Conservation (phyloP, 2,329 filamentous ascomycete genomes). For the Biscogniauxia sp. region DNA sequence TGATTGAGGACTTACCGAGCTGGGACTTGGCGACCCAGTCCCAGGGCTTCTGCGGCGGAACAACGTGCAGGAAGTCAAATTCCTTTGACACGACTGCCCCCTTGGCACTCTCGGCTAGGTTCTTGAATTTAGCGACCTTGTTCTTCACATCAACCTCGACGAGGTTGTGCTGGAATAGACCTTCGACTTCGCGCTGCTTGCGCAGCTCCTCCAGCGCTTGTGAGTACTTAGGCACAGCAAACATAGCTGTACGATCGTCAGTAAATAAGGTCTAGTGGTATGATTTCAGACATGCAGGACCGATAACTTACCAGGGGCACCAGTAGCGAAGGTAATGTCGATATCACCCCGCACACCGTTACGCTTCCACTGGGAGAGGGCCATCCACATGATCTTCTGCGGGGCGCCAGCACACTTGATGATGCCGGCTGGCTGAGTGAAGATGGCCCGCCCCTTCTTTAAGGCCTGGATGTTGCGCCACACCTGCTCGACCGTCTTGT, state of each 20-base stretch:
- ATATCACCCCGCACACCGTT: slow-evolving; percentile 33
- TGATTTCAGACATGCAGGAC: background rate
- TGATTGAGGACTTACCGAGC: slow-evolving; percentile 31
- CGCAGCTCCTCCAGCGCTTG: slow-evolving; percentile 35
- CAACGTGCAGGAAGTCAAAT: slow-evolving; percentile 37
- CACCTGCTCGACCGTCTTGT: slow-evolving; percentile 35
- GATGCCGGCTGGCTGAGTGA: slow-evolving; percentile 38
- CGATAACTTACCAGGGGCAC: slow-evolving; percentile 25
- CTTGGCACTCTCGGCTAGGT: slow-evolving; percentile 30
- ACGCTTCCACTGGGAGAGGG: slow-evolving; percentile 37
- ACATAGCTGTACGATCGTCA: slow-evolving; percentile 32
- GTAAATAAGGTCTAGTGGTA: background rate
- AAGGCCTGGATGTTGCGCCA: slow-evolving; percentile 36
- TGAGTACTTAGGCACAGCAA: slow-evolving; percentile 39
- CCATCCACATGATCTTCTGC: slow-evolving; percentile 42
- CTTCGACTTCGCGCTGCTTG: slow-evolving; percentile 35
- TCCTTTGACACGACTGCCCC: slow-evolving; percentile 30
- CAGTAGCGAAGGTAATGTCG: slow-evolving; percentile 36
- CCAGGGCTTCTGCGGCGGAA: slow-evolving; percentile 34
- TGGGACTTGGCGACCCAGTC: slow-evolving; percentile 35
- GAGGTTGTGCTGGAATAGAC: slow-evolving; percentile 40
- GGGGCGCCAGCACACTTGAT: slow-evolving; percentile 41
- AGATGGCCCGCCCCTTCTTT: slow-evolving; percentile 36
- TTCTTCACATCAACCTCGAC: slow-evolving; percentile 34
- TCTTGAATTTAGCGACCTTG: slow-evolving; percentile 36